These are phyloP conservation scores for Vaucheria bursata DNA, from an alignment of 352 stramenopile genomes.

Conservation along the genomic window DNA sequence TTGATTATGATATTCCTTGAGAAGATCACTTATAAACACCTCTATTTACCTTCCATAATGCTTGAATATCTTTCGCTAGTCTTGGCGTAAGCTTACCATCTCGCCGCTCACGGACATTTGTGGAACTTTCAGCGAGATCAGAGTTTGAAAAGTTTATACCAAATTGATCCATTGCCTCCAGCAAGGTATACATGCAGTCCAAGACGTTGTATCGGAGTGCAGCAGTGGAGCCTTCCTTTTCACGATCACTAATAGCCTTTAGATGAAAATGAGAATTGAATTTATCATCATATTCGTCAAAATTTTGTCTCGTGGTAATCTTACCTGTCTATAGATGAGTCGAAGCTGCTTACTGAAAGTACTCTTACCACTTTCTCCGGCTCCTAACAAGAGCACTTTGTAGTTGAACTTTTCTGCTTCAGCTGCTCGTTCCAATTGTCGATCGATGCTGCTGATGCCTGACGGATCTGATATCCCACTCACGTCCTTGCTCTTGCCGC, in stretches of 20 bases:
- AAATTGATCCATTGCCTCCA: not conserved
- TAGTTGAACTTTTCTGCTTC: conserved; percentile 37
- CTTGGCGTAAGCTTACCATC: conserved; percentile 1
- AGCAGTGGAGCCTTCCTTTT: not conserved
- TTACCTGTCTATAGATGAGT: conserved; percentile 55
- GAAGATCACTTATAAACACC: no score
- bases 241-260: not conserved
- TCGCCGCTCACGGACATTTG: not conserved
- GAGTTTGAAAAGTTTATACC: conserved; percentile 11
- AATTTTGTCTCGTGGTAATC: no score
- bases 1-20: no score
- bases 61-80: conserved; percentile 16
- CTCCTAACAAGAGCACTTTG: conserved; percentile 50
- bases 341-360: conserved; percentile 61
- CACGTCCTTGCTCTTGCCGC: not conserved
- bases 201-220: not conserved
- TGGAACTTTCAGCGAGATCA: not conserved
- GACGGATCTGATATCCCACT: not conserved
- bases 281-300: not conserved
- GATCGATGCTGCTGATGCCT: conserved; percentile 7
- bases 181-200: not conserved
- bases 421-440: conserved; percentile 3
- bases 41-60: conserved; percentile 30
- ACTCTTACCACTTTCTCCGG: conserved; percentile 55
- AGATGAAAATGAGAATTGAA: not conserved